These are phyloP conservation scores for Colletotrichum acutatum DNA, from an alignment of 2,329 filamentous ascomycete genomes.

Conservation along the genomic window DNA sequence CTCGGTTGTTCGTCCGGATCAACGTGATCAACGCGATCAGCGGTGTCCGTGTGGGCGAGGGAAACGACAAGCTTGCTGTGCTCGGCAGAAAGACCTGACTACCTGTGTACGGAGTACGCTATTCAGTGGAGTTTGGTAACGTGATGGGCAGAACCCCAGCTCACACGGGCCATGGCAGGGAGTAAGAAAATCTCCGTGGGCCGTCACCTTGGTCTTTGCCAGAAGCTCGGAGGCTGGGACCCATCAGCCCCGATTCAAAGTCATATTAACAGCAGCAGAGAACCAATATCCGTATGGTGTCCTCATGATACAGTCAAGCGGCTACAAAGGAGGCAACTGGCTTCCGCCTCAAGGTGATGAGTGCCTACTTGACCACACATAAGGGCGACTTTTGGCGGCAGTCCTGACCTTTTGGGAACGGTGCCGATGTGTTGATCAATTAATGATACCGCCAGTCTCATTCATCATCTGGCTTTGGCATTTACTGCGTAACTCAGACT, in stretches of 20 bases:
- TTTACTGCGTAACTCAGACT: background rate
- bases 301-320: background rate
- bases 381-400: background rate
- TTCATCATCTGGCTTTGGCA: background rate
- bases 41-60: slow-evolving; percentile 8
- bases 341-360: too few relatives aligned
- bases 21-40: slow-evolving; percentile 25
- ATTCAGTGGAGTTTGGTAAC: slow-evolving; percentile 27
- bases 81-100: background rate
- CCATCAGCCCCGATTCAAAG: too few relatives aligned
- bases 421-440: too few relatives aligned
- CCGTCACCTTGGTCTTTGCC: background rate
- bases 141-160: slow-evolving; percentile 1
- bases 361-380: too few relatives aligned
- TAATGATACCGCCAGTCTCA: background rate
- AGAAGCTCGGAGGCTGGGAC: background rate
- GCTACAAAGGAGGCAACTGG: background rate
- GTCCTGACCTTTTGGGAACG: background rate
- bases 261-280: too few relatives aligned
- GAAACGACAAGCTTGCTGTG: background rate
- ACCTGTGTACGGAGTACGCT: background rate
- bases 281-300: too few relatives aligned
- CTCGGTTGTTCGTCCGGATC: slow-evolving; percentile 19
- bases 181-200: background rate
- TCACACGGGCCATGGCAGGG: slow-evolving; percentile 8